Evolutionary conservation across 2,329 filamentous ascomycete species (phyloP).

Genomic region (Volutella citrinella): DNA sequence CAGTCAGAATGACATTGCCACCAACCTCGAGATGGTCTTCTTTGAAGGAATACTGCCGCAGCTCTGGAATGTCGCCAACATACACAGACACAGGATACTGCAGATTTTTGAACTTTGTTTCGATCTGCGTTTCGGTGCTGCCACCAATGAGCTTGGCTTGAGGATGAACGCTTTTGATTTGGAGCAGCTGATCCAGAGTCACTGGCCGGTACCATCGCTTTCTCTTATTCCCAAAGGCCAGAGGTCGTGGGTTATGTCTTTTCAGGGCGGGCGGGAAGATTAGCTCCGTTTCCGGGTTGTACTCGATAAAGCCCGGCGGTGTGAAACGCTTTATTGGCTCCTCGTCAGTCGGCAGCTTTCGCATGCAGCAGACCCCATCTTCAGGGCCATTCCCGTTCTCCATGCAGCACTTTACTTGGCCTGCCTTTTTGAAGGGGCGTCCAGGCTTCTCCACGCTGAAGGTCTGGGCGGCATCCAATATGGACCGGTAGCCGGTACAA

Average conservation of each 20-base stretch:
- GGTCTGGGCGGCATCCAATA: constrained; percentile 88
- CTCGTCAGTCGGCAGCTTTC: constrained; percentile 46
- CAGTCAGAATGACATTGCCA: constrained; percentile 88
- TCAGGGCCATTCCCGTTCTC: constrained; percentile 48
- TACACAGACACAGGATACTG: constrained; percentile 88
- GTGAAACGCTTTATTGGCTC: constrained; percentile 68
- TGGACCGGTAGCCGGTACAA: constrained; percentile 92
- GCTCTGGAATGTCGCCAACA: constrained; percentile 87
- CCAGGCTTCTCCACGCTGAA: constrained; percentile 61
- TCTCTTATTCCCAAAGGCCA: constrained; percentile 90
- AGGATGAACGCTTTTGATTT: constrained; percentile 85
- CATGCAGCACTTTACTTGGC: constrained; percentile 67
- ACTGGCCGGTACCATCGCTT: constrained; percentile 93
- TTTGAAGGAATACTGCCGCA: constrained; percentile 76
- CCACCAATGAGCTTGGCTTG: constrained; percentile 92
- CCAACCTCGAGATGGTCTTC: constrained; percentile 87
- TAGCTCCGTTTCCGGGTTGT: constrained; percentile 88
- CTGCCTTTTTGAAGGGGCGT: constrained; percentile 41
- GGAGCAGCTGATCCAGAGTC: constrained; percentile 79
- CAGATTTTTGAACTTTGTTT: constrained; percentile 96
- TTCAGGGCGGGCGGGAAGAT: constrained; percentile 88
- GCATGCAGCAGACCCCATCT: constrained; percentile 65
- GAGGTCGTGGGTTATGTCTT: constrained; percentile 75
- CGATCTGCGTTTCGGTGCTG: constrained; percentile 96
- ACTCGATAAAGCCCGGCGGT: constrained; percentile 88